Percentiles rank a stretch among this genome's conserved stretches.
Conservation (phyloP, 768 basidiomycete genomes). For the Dentipellis fragilis region DNA sequence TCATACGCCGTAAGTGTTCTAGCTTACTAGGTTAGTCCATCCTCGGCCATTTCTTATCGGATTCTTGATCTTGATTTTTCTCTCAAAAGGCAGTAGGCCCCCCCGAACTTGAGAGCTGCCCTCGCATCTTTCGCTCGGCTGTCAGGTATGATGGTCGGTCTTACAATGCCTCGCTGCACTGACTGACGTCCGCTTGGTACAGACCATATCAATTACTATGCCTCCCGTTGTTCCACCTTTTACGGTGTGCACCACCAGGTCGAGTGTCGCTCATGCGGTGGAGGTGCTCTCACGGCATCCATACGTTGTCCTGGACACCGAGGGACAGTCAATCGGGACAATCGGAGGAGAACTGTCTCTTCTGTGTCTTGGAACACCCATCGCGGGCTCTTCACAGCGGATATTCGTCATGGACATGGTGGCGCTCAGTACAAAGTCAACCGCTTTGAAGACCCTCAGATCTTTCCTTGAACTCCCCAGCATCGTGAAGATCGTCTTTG, state of each 20-base stretch:
- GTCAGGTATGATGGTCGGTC: too few species aligned
- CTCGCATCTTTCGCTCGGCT: too few species aligned
- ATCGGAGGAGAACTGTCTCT: constrained; percentile 24
- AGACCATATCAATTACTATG: too few species aligned
- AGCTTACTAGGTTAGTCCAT: too few species aligned
- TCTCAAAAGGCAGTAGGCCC: too few species aligned
- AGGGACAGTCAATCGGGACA: constrained; percentile 25
- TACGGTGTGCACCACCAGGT: constrained; percentile 4
- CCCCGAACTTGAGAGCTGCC: too few species aligned
- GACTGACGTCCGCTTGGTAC: too few species aligned
- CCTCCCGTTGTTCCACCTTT: background rate
- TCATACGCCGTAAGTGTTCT: too few species aligned
- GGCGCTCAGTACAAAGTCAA: constrained; percentile 12
- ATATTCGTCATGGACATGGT: constrained; percentile 29
- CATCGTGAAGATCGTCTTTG: constrained; percentile 29
- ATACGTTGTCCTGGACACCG: constrained; percentile 28
- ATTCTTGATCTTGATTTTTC: too few species aligned
- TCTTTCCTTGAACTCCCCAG: constrained; percentile 18
- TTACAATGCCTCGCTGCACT: too few species aligned
- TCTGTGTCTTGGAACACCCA: constrained; percentile 24
- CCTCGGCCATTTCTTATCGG: too few species aligned
- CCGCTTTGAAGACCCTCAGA: constrained; percentile 16
- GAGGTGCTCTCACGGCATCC: constrained; percentile 4
- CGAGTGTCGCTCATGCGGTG: background rate
- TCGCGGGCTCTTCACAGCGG: constrained; percentile 12